A percentile compares a stretch with the other conserved stretches of the same genome.
phyloP scores from a whole-genome alignment of 495 filamentous ascomycete species.

The Diplogelasinospora grovesii region DNA sequence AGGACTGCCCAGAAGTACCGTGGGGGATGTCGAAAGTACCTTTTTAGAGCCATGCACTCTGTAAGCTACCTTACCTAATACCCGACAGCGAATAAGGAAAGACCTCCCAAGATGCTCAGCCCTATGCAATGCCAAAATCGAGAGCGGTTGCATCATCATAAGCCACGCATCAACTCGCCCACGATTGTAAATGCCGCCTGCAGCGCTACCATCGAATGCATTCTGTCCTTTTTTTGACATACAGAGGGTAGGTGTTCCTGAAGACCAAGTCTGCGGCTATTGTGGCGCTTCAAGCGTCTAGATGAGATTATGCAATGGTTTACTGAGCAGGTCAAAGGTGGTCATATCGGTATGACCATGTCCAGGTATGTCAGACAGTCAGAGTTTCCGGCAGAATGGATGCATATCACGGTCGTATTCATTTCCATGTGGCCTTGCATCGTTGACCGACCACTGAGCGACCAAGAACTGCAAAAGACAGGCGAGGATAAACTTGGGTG shows the following conservation, averaged over 20 bases:
- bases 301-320: background rate
- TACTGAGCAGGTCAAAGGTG: background rate
- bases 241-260: background rate
- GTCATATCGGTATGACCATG: too few relatives aligned
- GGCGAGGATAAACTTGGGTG: background rate
- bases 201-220: background rate
- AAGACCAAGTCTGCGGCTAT: background rate
- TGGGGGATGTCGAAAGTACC: background rate
- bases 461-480: background rate
- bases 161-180: conserved; percentile 3
- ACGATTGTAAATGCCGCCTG: background rate
- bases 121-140: conserved; percentile 4
- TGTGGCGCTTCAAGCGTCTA: background rate
- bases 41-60: background rate
- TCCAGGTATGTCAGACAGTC: too few relatives aligned
- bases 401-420: too few relatives aligned
- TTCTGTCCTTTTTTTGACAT: background rate
- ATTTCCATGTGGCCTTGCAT: too few relatives aligned
- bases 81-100: too few relatives aligned
- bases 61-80: too few relatives aligned
- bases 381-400: too few relatives aligned
- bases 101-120: conserved; percentile 1
- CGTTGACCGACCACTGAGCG: too few relatives aligned
- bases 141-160: conserved; percentile 5
- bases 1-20: background rate